Evolutionary conservation across 164 flowering plant genomes (phyloP), one percentile per base, ranked within the genome.

Genomic region (Annona cherimola): DNA sequence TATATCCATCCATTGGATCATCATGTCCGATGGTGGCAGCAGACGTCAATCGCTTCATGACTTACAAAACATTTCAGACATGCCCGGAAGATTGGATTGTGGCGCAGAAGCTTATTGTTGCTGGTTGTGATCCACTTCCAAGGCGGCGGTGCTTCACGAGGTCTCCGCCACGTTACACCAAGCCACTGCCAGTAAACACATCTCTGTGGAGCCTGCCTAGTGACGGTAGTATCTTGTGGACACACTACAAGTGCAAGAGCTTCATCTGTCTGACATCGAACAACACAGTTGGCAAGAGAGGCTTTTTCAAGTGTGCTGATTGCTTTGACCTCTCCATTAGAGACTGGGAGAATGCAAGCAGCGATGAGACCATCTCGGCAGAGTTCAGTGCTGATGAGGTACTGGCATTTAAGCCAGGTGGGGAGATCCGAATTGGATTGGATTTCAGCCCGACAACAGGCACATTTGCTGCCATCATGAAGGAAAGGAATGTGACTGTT

Each of bases 141-240:
- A 81, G 83, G 46, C 78, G 86, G 71, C 71, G 81, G 74, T 82
- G 87, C 80, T 79, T 84, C 76, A 71, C 87, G 66, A 82, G 64
- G 71, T 69, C 81, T 12, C 81, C 82, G 16, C 74, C 78, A 55
- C 72, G 44, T 9, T 80, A 80, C 69, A 77, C 55, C 63, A 78
- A 69, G 72, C 83, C 82, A 69, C 63, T 75, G 5, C 74, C 81
- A 1, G 41, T 72, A 16, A 77, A 80, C 64, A 59, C 76, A 42
- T 84, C 84, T 5, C 78, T 80, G 7, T 82, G 86, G 86, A 72
- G 57, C 42, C 75, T 55, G n/a, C 86, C 84, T 42, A 63, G 45
- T 68, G 80, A 71, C 55, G 19, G 19, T 4, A 78, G 78, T 71
- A 74, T 84, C 66, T 63, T 78, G 4, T 81, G 86, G 84, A 75